Conservation (phyloP, 306 rosid genomes). For the Cicer pinnatifidum region DNA sequence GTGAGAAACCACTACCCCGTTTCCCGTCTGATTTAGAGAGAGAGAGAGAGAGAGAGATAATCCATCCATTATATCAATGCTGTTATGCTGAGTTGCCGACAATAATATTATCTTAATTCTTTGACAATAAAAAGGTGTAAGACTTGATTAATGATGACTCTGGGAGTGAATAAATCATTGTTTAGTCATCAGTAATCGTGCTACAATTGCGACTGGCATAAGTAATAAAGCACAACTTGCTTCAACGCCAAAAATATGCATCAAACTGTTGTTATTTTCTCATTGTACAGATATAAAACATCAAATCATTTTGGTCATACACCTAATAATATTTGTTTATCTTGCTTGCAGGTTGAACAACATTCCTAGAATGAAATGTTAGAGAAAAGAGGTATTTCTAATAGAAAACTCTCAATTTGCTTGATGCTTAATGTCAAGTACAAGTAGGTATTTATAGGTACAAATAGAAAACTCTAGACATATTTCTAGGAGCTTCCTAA, state of each 20-base stretch:
- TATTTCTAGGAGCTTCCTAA: too few relatives aligned
- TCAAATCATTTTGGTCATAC: constrained; percentile 11
- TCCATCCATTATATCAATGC: constrained; percentile 8
- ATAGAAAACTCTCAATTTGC: too few relatives aligned
- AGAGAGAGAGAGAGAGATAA: too few relatives aligned
- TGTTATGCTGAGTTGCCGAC: constrained; percentile 32
- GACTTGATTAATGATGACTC: constrained; percentile 69
- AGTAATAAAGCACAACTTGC: neutral
- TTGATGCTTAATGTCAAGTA: too few relatives aligned
- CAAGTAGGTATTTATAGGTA: too few relatives aligned
- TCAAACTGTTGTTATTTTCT: neutral
- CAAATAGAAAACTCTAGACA: too few relatives aligned
- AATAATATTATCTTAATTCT: constrained; percentile 32
- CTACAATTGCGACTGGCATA: neutral
- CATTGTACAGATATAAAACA: neutral
- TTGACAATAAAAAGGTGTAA: constrained; percentile 63
- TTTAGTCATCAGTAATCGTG: neutral
- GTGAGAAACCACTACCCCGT: constrained; percentile 45
- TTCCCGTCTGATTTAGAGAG: constrained; percentile 15
- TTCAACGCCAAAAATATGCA: neutral
- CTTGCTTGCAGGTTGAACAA: constrained; percentile 53
- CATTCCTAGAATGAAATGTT: constrained; percentile 34
- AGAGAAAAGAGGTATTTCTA: too few relatives aligned
- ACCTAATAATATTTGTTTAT: constrained; percentile 25
- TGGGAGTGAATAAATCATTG: constrained; percentile 59